Evolutionary conservation across 1,284 basidiomycete genomes (phyloP), one percentile per base, ranked within the genome.

Genomic region (Exsudoporus floridanus): DNA sequence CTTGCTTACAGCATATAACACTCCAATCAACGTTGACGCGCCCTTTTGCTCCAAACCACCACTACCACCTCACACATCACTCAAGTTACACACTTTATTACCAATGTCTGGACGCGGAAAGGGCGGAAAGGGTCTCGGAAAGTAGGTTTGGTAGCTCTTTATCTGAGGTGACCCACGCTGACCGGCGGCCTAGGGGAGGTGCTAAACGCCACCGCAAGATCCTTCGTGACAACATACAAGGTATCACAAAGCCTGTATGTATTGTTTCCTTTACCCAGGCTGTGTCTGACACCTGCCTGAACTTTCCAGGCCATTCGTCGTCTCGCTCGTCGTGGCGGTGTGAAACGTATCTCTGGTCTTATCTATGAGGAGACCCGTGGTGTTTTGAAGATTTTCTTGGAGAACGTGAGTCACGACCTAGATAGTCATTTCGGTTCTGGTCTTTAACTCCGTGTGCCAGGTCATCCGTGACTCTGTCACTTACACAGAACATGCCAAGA

Each of bases 401-500:
- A 86, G 77, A 83, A 80, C 65, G 62, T 64, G 46, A 54, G 63
- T 66, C 55, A 52, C 7, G 19, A 38, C 33, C 30, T 6, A 31
- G 16, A 12, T 13, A 3, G 7, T 16, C 18, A n/a, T 30, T 10
- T 19, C 46, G 46, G 45, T 48, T 31, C 28, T 25, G 38, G 19
- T 40, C 27, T 21, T 46, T 58, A 50, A 61, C 39, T 92, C 76
- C 87, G 87, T 38, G 88, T 92, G 88, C 85, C 60, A 84, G 81
- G 75, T 78, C 44, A 90, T 92, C 63, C 83, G 87, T 71, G 90
- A 94, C 77, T 92, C 91, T 49, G 91, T 93, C 70, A 93, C 91
- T 49, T 92, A 93, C 79, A 90, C 88, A 53, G 90, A 92, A 73
- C 90, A 93, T 74, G 89, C 90, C 64, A 94, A 93, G 81, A 82